Conservation (phyloP, 768 basidiomycete species). For the Hypsizygus marmoreus region DNA sequence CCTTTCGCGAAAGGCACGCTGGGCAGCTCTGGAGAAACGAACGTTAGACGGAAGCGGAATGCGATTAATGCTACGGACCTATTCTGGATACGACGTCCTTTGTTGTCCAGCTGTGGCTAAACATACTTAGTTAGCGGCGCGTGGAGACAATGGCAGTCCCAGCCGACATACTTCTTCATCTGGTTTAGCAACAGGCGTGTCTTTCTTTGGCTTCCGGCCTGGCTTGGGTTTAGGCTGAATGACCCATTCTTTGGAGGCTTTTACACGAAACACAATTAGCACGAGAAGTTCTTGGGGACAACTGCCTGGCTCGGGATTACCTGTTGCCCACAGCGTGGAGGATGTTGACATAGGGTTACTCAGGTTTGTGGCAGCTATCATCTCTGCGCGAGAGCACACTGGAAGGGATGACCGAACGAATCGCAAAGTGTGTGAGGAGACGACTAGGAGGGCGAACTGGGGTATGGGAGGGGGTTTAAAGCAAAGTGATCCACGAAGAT, state of each 20-base stretch:
- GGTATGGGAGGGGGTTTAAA: slow-evolving; percentile 11
- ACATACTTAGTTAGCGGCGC: slow-evolving; percentile 9
- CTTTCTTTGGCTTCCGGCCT: slow-evolving; percentile 86
- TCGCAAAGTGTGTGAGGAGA: slow-evolving; percentile 21
- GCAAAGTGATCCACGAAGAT: slow-evolving; percentile 6
- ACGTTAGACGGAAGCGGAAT: slow-evolving; percentile 4
- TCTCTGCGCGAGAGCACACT: not conserved
- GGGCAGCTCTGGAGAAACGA: slow-evolving; percentile 63
- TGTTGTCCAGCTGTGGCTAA: slow-evolving; percentile 44
- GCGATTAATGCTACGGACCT: slow-evolving; percentile 42
- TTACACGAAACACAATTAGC: slow-evolving; percentile 3
- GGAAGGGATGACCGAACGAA: slow-evolving; percentile 5
- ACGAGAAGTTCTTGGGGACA: too few relatives aligned
- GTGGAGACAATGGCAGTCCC: not conserved
- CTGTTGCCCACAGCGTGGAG: slow-evolving; percentile 73
- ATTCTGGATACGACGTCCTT: slow-evolving; percentile 76
- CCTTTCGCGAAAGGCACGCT: slow-evolving; percentile 87
- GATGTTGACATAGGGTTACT: slow-evolving; percentile 38
- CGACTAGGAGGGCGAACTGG: slow-evolving; percentile 22
- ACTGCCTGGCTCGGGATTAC: slow-evolving; percentile 47
- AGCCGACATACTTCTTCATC: slow-evolving; percentile 48
- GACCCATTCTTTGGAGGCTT: slow-evolving; percentile 90
- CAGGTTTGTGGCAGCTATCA: slow-evolving; percentile 8
- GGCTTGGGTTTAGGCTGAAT: slow-evolving; percentile 87
- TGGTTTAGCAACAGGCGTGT: slow-evolving; percentile 36